Evolutionary conservation across 2,329 filamentous ascomycete genomes (phyloP).

Genomic region (Ophiostoma piceae): DNA sequence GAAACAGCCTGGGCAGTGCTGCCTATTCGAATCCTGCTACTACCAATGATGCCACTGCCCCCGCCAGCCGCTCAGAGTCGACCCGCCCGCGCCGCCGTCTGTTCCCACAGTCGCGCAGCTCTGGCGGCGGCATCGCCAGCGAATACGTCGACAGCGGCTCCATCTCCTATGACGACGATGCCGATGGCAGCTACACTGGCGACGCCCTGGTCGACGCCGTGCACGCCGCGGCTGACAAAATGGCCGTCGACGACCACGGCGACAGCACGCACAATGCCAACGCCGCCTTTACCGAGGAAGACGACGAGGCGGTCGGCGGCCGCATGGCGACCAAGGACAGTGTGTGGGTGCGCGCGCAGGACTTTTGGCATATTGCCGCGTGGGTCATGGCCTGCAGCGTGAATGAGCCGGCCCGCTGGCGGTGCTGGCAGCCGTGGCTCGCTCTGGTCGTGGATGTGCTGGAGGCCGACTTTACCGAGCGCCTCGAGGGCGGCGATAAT

Average conservation of each 20-base stretch:
- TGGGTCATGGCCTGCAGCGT: constrained; percentile 93
- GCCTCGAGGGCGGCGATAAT: constrained; percentile 36
- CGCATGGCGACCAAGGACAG: constrained; percentile 59
- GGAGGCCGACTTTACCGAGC: constrained; percentile 62
- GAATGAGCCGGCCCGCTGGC: constrained; percentile 68
- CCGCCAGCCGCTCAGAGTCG: constrained; percentile 24
- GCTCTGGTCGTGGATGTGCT: constrained; percentile 73
- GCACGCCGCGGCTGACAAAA: not conserved
- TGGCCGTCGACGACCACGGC: not conserved
- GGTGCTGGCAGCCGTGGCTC: constrained; percentile 74
- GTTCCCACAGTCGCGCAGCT: constrained; percentile 2
- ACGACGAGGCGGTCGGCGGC: constrained; percentile 51
- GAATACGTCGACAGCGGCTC: constrained; percentile 25
- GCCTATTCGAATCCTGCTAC: not conserved
- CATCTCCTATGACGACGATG: constrained; percentile 17
- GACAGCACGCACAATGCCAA: constrained; percentile 29
- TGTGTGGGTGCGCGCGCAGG: constrained; percentile 69
- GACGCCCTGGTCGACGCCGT: not conserved
- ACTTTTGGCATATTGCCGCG: constrained; percentile 84
- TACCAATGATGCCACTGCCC: not conserved
- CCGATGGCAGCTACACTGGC: not conserved
- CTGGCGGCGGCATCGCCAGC: not conserved
- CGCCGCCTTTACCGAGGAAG: constrained; percentile 39
- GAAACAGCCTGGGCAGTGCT: not conserved
- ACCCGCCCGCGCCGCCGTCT: constrained; percentile 28